Evolutionary conservation across 1,139 yeast species (phyloP), one percentile per base, ranked within the genome.

Genomic region (Kodamaea sp.): DNA sequence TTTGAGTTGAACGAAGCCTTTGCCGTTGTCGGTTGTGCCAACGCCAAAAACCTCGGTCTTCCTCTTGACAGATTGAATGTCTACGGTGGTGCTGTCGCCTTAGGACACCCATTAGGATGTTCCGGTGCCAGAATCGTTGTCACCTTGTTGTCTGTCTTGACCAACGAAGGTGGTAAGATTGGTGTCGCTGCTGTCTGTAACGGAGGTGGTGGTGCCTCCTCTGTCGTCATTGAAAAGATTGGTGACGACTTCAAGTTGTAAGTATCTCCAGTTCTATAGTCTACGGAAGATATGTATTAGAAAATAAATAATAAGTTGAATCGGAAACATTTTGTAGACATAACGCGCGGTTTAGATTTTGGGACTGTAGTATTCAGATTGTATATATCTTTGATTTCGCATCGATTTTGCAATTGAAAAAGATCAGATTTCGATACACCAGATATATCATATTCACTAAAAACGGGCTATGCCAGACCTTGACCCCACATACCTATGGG

Each of bases 121-220:
- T 85, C 96, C 14, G 98, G 98, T 63, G 97, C 97, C 28, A 83
- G 98, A 73, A 78, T 92, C 55, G 77, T 90, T 40, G 88, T 86
- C 48, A 92, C 97, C 29, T 75, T 92, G 63, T 61, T 81, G 43
- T 76, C 84, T 38, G 83, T 89, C 10, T 76, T 92, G 58, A 51
- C 66, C 27, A 96, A 89, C 68, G 92, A 83, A 65, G 75, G 74
- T 42, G 97, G 97, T 57, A 88, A 83, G 70, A 66, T 81, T 50
- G 98, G 98, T 61, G 88, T 80, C 48, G 96, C 96, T 53, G 96
- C 87, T 62, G 83, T 92, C 60, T 92, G 97, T 76, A 92, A 92
- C 65, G 97, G 98, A 72, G 98, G 98, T 56, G 98, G 98, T 61
- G 97, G 97, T 61, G 97, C 97, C 38, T 83, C 95, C 39, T 80